phyloP scores from a whole-genome alignment of 1,284 basidiomycete genomes.

The Fomitopsis palustris region DNA sequence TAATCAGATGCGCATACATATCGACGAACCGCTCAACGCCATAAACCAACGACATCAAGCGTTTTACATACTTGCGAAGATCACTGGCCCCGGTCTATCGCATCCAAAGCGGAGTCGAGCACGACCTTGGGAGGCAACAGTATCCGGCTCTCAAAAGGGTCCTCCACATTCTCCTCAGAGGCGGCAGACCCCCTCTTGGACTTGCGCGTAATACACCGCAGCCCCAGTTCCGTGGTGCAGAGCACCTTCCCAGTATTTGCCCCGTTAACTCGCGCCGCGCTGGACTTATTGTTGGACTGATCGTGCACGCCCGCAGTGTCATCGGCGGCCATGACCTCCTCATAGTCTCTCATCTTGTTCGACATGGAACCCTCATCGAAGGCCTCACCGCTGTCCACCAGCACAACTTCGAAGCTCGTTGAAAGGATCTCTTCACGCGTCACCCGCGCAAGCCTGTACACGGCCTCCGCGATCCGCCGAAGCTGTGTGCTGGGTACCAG shows the following conservation, averaged over 20 bases:
- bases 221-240: slow-evolving; percentile 67
- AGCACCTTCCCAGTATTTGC: slow-evolving; percentile 35
- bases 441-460: slow-evolving; percentile 55
- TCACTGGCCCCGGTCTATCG: slow-evolving; percentile 21
- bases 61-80: not conserved
- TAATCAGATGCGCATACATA: not conserved
- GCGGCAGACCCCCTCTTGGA: slow-evolving; percentile 23
- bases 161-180: slow-evolving; percentile 27
- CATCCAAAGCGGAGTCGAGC: slow-evolving; percentile 64
- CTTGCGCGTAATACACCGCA: slow-evolving; percentile 57
- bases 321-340: slow-evolving; percentile 37
- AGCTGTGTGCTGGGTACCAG: slow-evolving; percentile 52
- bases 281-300: not conserved
- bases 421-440: slow-evolving; percentile 70
- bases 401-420: slow-evolving; percentile 64
- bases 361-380: slow-evolving; percentile 56
- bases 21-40: not conserved
- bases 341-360: slow-evolving; percentile 64
- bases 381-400: slow-evolving; percentile 45
- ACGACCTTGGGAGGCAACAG: slow-evolving; percentile 69
- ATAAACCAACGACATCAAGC: not conserved
- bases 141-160: slow-evolving; percentile 53
- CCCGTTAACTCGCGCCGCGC: not conserved
- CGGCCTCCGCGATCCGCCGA: slow-evolving; percentile 57
- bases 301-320: slow-evolving; percentile 2